Conservation (phyloP, 306 rosid species). For the Cucurbita pepo region DNA sequence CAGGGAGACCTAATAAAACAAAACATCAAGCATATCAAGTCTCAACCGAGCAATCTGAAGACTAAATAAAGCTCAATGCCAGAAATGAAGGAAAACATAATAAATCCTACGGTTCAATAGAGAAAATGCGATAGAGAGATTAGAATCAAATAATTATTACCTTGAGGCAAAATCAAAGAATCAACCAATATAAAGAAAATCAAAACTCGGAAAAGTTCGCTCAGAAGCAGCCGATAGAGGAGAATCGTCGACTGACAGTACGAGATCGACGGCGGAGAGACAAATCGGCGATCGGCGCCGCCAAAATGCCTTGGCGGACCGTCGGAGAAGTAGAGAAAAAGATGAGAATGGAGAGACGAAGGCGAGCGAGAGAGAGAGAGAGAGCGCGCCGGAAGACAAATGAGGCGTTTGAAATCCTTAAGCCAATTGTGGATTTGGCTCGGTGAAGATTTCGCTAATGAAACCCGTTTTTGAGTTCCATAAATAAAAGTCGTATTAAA, state of each 20-base stretch:
- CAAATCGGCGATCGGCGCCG: slow-evolving; percentile 8
- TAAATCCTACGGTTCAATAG: background rate
- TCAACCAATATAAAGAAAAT: slow-evolving; percentile 1
- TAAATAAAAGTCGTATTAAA: background rate
- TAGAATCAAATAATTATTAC: background rate
- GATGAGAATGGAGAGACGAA: background rate
- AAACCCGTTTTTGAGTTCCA: slow-evolving; percentile 1
- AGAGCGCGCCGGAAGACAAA: background rate
- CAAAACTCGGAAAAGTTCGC: background rate
- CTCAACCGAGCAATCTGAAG: background rate
- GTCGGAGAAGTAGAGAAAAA: slow-evolving; percentile 42
- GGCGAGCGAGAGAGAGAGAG: background rate
- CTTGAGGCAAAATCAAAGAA: background rate
- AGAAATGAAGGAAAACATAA: background rate
- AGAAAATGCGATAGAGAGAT: background rate
- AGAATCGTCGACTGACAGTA: background rate
- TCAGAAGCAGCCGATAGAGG: background rate
- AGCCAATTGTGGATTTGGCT: background rate
- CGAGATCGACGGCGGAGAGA: slow-evolving; percentile 20
- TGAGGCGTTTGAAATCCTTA: slow-evolving; percentile 32
- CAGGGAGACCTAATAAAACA: background rate
- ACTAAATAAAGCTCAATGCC: background rate
- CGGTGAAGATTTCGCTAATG: background rate
- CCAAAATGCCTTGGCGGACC: slow-evolving; percentile 23
- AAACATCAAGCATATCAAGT: background rate